Evolutionary conservation across 2,329 filamentous ascomycete genomes (phyloP), one percentile per base, ranked within the genome.

Genomic region (Anisogramma anomala): DNA sequence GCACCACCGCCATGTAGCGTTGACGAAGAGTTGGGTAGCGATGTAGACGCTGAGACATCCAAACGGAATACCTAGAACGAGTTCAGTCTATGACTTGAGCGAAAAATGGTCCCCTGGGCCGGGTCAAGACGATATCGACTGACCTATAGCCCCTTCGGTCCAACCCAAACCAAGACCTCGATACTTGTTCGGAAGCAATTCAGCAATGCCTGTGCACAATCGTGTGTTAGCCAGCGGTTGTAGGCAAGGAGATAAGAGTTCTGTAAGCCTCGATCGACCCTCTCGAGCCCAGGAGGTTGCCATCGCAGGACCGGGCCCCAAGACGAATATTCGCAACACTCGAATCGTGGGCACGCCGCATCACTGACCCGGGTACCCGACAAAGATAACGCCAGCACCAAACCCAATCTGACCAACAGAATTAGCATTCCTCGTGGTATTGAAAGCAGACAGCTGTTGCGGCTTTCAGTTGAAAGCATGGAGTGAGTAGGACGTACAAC

Each of bases 131-230:
- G 9, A 23, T 23, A 9, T 5, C 6, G 22, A 23, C 22, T 23
- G 6, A 23, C 22, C 51, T 48, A 57, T 54, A 40, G 49, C 49
- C 41, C 58, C 53, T 41, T 56, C 53, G 14, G 54, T 55, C 52
- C 52, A 56, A 10, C 50, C 53, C 25, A 57, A 47, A 20, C 55
- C 55, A 14, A 51, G 49, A 25, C 53, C 53, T 38, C 56, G 51
- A 42, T 56, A 60, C 43, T 59, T 60, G 45, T 60, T 60, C 20
- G 58, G 57, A 10, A 60, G 48, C 41, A 60, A 39, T 48, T 60
- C 58, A 6, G 11, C 7, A 8, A 30, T 30, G 3, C 27, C 27
- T 30, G 7, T 4, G 13, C 14, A 14, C 4, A 30, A 7, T 15
- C 5, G 22, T 23, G 22, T 23, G 22, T 23, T 9, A 6, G 6